Conservation (phyloP, 257 asterid genomes). For the Mentha longifolia region DNA sequence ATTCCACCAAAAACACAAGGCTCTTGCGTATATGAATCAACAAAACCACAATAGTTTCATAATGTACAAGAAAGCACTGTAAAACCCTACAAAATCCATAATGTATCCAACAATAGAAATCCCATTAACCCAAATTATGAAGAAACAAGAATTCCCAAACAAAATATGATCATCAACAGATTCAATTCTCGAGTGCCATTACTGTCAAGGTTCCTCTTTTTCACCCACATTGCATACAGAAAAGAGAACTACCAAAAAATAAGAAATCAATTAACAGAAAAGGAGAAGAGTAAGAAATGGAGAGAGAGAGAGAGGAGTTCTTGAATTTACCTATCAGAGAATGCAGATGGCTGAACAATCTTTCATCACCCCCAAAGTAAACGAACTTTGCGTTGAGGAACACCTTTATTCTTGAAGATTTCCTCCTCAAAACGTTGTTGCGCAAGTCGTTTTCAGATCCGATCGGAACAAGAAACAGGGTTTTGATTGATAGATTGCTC, state of each 20-base stretch:
- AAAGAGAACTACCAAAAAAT: conserved; percentile 2
- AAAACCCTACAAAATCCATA: conserved; percentile 9
- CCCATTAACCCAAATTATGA: conserved; percentile 1
- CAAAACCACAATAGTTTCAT: background rate
- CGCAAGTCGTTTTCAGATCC: conserved; percentile 51
- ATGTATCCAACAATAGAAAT: background rate
- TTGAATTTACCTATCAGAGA: conserved; percentile 40
- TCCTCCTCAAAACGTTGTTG: conserved; percentile 12
- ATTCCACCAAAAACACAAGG: conserved; percentile 4
- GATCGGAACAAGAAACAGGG: conserved; percentile 52
- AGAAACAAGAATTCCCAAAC: conserved; percentile 31
- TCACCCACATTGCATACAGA: conserved; percentile 16
- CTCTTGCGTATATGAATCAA: background rate
- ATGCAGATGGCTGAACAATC: conserved; percentile 39
- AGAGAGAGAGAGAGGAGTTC: conserved; percentile 19
- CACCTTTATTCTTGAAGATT: conserved; percentile 9
- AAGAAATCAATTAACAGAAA: conserved; percentile 15
- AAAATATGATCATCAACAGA: conserved; percentile 33
- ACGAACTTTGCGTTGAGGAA: conserved; percentile 26
- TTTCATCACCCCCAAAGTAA: conserved; percentile 39
- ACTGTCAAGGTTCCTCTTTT: conserved; percentile 22
- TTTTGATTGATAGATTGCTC: conserved; percentile 32
- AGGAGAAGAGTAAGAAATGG: conserved; percentile 1
- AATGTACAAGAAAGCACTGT: conserved; percentile 9
- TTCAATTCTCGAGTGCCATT: conserved; percentile 27